Evolutionary conservation across 495 filamentous ascomycete genomes (phyloP).

Genomic region (Aspergillus biplanus): DNA sequence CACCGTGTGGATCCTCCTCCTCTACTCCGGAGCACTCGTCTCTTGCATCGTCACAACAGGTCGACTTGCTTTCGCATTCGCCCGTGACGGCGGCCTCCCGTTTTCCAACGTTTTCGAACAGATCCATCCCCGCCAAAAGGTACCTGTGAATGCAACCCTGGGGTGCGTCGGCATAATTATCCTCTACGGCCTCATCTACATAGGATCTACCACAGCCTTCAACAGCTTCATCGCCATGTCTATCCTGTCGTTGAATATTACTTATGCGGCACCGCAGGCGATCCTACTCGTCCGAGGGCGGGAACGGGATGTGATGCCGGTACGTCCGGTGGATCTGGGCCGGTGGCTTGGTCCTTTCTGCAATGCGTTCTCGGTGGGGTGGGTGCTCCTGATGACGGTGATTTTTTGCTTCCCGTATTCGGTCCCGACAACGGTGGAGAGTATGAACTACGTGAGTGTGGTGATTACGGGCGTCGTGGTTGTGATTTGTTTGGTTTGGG

Average conservation of each 20-base stretch:
- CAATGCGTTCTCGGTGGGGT: constrained; percentile 4
- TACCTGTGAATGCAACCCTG: constrained; percentile 22
- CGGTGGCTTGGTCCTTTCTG: constrained; percentile 4
- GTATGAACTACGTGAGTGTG: constrained; percentile 13
- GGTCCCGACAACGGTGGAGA: not conserved
- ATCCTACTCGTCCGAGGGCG: constrained; percentile 23
- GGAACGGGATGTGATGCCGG: constrained; percentile 6
- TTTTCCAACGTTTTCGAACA: constrained; percentile 16
- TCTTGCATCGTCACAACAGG: constrained; percentile 21
- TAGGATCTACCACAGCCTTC: constrained; percentile 33
- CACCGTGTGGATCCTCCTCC: constrained; percentile 21
- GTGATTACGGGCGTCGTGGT: not conserved
- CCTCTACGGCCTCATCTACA: constrained; percentile 29
- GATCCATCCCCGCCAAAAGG: constrained; percentile 7
- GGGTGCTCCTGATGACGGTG: not conserved
- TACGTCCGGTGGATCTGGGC: constrained; percentile 13
- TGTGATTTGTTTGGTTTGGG: not conserved
- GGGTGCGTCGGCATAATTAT: constrained; percentile 16
- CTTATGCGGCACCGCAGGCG: constrained; percentile 26
- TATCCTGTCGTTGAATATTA: constrained; percentile 27
- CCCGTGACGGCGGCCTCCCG: constrained; percentile 25
- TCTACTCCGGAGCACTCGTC: constrained; percentile 18
- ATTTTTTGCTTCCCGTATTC: constrained; percentile 5
- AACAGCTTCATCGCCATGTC: constrained; percentile 29
- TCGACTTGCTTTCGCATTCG: constrained; percentile 23